phyloP scores from a whole-genome alignment of 495 filamentous ascomycete genomes.

The Neurospora sp. region DNA sequence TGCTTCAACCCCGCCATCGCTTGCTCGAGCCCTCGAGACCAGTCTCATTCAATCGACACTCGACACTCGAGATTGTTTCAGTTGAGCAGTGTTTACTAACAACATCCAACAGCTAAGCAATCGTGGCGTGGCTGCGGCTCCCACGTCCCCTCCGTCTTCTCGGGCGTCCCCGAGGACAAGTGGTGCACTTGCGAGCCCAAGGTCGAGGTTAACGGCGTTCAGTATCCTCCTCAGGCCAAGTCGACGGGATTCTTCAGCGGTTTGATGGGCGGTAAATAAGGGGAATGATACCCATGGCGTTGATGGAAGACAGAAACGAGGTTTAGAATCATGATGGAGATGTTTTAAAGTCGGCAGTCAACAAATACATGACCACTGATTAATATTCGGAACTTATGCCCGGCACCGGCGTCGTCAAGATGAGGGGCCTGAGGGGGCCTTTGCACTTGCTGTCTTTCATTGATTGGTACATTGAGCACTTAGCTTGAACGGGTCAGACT shows the following conservation, averaged over 20 bases:
- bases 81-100: neutral
- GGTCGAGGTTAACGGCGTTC: slow-evolving; percentile 47
- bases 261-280: slow-evolving; percentile 14
- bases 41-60: neutral
- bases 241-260: slow-evolving; percentile 17
- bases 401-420: neutral
- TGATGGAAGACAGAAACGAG: neutral
- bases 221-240: slow-evolving; percentile 50
- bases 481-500: neutral
- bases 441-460: neutral
- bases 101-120: slow-evolving; percentile 42
- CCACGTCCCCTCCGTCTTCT: slow-evolving; percentile 54
- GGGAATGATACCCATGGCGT: slow-evolving; percentile 2
- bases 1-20: neutral
- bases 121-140: slow-evolving; percentile 59
- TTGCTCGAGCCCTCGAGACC: neutral
- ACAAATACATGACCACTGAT: neutral
- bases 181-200: slow-evolving; percentile 54
- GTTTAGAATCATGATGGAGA: neutral
- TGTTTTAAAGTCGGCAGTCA: neutral
- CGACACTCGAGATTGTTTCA: neutral
- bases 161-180: slow-evolving; percentile 41
- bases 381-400: neutral
- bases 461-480: neutral
- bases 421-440: neutral